Conservation (phyloP, 2,329 filamentous ascomycete species). For the Epichloe festucae region DNA sequence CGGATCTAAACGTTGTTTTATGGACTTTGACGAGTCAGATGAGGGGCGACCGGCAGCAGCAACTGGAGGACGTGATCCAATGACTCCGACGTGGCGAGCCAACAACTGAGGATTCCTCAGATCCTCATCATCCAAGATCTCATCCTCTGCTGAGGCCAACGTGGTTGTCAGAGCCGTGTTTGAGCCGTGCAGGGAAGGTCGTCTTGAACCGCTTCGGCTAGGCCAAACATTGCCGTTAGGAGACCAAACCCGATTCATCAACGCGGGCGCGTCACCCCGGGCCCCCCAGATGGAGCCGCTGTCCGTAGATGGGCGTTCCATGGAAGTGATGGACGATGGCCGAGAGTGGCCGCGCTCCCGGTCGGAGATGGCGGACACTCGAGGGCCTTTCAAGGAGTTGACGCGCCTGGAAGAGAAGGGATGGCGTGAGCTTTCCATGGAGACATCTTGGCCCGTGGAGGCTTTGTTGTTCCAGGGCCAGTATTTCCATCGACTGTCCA, state of each 20-base stretch:
- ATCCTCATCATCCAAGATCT: slow-evolving; percentile 47
- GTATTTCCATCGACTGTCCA: slow-evolving; percentile 41
- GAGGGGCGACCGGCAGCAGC: slow-evolving; percentile 3
- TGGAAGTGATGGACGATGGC: slow-evolving; percentile 55
- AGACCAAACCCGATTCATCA: slow-evolving; percentile 53
- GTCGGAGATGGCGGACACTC: slow-evolving; percentile 35
- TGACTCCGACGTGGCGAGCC: slow-evolving; percentile 51
- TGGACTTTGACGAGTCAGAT: slow-evolving; percentile 20
- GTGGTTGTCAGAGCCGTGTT: slow-evolving; percentile 49
- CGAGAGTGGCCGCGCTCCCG: slow-evolving; percentile 47
- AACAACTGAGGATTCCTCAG: slow-evolving; percentile 37
- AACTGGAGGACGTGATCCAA: slow-evolving; percentile 60
- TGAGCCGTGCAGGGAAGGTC: slow-evolving; percentile 70
- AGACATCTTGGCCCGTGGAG: slow-evolving; percentile 31
- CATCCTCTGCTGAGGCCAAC: slow-evolving; percentile 50
- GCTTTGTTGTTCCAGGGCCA: slow-evolving; percentile 46
- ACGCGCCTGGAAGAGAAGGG: slow-evolving; percentile 29
- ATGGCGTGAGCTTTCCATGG: slow-evolving; percentile 17
- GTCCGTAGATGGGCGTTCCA: slow-evolving; percentile 65
- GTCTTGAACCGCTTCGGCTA: slow-evolving; percentile 59
- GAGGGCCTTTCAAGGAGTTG: slow-evolving; percentile 38
- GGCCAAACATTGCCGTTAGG: slow-evolving; percentile 37
- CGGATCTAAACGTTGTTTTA: slow-evolving; percentile 63
- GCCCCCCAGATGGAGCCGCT: slow-evolving; percentile 64
- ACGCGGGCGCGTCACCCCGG: slow-evolving; percentile 28